phyloP scores from a whole-genome alignment of 352 stramenopile genomes.

The Phytophthora podocarpi region DNA sequence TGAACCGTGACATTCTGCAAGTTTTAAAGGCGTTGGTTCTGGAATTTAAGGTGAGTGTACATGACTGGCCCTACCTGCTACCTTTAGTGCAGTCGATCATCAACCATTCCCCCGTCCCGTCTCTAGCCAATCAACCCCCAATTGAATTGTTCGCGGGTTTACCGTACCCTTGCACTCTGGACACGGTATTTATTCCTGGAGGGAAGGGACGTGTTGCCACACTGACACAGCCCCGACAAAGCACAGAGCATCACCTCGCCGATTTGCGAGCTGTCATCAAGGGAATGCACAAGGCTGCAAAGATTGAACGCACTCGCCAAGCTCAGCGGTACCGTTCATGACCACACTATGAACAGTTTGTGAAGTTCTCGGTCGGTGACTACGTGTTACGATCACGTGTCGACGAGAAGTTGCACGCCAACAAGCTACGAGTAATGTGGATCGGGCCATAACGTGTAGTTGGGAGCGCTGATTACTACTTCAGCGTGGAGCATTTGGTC shows the following conservation, averaged over 20 bases:
- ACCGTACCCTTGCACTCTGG: neutral
- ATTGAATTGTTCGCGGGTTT: conserved; percentile 9
- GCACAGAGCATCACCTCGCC: neutral
- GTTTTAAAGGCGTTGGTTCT: conserved; percentile 1
- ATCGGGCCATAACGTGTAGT: conserved; percentile 33
- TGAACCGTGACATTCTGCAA: too few species aligned
- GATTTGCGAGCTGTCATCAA: neutral
- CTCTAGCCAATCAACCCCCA: neutral
- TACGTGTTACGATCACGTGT: conserved; percentile 34
- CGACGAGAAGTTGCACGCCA: conserved; percentile 15
- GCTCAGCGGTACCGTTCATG: neutral
- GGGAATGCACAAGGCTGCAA: conserved; percentile 22
- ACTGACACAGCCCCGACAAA: neutral
- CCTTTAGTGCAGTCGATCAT: neutral
- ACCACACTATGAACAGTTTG: neutral
- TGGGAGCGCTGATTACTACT: conserved; percentile 18
- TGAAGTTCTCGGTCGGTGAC: conserved; percentile 30
- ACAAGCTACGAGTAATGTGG: conserved; percentile 40
- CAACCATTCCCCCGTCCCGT: conserved; percentile 2
- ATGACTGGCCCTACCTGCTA: conserved; percentile 1
- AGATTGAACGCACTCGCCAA: conserved; percentile 3
- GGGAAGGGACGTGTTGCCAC: conserved; percentile 1
- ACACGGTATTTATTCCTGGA: conserved; percentile 2
- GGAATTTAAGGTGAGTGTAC: conserved; percentile 3
- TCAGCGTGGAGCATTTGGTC: conserved; percentile 20